Conservation (phyloP, 306 rosid species). For the Abrus precatorius region DNA sequence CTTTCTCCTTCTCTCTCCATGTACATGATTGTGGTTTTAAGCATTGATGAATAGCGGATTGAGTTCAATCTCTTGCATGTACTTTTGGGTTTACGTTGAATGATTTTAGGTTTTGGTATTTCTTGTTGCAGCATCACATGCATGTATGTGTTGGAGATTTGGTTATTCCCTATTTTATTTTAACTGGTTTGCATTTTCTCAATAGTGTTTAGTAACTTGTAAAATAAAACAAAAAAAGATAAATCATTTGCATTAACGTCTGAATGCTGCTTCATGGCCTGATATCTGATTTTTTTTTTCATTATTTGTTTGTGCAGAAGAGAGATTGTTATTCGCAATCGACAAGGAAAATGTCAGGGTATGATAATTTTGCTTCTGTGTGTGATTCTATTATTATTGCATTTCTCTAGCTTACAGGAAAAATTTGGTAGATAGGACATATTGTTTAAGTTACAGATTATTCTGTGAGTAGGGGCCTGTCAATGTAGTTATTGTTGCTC, state of each 20-base stretch:
- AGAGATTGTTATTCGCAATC: background rate
- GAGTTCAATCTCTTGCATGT: background rate
- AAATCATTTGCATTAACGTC: background rate
- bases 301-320: constrained; percentile 48
- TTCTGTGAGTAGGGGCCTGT: background rate
- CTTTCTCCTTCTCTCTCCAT: background rate
- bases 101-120: no score
- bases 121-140: no score
- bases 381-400: background rate
- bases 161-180: no score
- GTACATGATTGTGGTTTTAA: background rate
- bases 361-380: constrained; percentile 20
- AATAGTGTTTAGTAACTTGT: background rate
- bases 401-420: background rate
- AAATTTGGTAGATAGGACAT: background rate
- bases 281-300: background rate
- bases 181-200: no score
- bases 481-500: background rate
- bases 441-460: background rate
- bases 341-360: constrained; percentile 53
- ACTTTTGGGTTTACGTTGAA: no score
- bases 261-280: background rate
- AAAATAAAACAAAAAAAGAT: background rate
- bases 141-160: no score
- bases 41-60: background rate